Base-by-base conservation (phyloP, 768 basidiomycete species). In the Lactarius deliciosus region DNA sequence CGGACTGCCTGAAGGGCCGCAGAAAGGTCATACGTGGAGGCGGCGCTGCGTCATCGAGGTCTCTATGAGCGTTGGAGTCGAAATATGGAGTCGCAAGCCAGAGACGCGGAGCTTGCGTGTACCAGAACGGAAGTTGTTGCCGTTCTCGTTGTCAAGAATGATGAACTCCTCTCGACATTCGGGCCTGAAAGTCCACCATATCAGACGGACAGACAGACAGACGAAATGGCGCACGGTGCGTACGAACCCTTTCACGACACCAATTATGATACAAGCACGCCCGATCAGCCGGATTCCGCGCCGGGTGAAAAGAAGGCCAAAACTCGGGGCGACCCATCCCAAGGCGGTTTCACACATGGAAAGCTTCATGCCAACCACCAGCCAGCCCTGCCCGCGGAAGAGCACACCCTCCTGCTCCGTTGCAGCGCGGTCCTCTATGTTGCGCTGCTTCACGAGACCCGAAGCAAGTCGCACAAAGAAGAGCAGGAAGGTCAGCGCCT, bases 171-270 rank as follows among this genome's bases (percentile, higher is more conserved):
- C 68, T 47, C 50, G 34, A 36, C 25, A 18, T 41, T 71, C 70
- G 20, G 57, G 68, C 41, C 70, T 71, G 34, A 34, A 22, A 61
- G 38, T 5, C 15, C 13, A 57, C n/a, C 3, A 53, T 10, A 40
- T 68, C n/a, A n/a, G n/a, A n/a, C n/a, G n/a, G n/a, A n/a, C 18
- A 45, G 15, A 9, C 15, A 30, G 11, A 38, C 34, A 36, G 34
- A 22, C 7, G 54, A 38, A 20, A 57, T 1, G 7, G 15, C 20
- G 50, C 13, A 22, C 3, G 40, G 38, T 28, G 28, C n/a, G 20
- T n/a, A 75, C 85, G 64, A 67, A 91, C 91, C 91, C 90, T 77
- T 87, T 87, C 34, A 85, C 76, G 25, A 87, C 69, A 18, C 91
- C 91, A 63, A 87, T 81, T 65, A 84, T 81, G 22, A 92, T 73